Evolutionary conservation across 2,329 filamentous ascomycete genomes (phyloP).

Genomic region (Ceratocystis lukuohia): DNA sequence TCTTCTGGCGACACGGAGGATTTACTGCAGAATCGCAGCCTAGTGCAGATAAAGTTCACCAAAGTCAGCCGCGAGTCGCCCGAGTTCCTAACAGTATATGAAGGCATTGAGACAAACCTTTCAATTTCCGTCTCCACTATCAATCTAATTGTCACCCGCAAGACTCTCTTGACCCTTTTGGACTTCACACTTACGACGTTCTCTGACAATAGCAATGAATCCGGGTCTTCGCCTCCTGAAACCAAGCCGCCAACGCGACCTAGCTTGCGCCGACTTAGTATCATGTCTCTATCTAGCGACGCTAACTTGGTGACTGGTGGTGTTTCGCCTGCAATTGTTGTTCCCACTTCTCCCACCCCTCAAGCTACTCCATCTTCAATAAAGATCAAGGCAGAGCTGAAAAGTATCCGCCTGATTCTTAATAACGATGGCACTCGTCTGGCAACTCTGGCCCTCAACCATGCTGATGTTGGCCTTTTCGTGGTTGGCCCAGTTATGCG

Average conservation of each 20-base stretch:
- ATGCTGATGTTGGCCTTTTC: conserved; percentile 83
- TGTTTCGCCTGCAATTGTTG: conserved; percentile 10
- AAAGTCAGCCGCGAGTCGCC: conserved; percentile 84
- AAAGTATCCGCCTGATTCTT: conserved; percentile 83
- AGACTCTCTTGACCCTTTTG: conserved; percentile 77
- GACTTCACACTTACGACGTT: conserved; percentile 95
- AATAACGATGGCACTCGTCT: conserved; percentile 96
- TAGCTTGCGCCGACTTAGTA: conserved; percentile 15
- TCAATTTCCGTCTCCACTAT: conserved; percentile 88
- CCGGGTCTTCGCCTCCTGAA: conserved; percentile 22
- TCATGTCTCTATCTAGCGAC: conserved; percentile 16
- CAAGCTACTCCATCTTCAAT: conserved; percentile 49
- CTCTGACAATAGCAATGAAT: conserved; percentile 38
- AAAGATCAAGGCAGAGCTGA: conserved; percentile 82
- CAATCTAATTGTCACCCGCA: conserved; percentile 86
- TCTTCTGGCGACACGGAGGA: conserved; percentile 66
- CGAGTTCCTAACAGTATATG: conserved; percentile 82
- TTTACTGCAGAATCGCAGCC: conserved; percentile 60
- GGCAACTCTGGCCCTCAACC: conserved; percentile 82
- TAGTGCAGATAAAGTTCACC: conserved; percentile 79
- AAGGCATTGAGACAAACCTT: conserved; percentile 86
- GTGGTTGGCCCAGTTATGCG: conserved; percentile 76
- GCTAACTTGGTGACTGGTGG: not conserved
- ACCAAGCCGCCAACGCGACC: conserved; percentile 20
- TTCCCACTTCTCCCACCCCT: conserved; percentile 20